Evolutionary conservation across 352 stramenopile genomes (phyloP).

Genomic region (Pythium guiyangense): DNA sequence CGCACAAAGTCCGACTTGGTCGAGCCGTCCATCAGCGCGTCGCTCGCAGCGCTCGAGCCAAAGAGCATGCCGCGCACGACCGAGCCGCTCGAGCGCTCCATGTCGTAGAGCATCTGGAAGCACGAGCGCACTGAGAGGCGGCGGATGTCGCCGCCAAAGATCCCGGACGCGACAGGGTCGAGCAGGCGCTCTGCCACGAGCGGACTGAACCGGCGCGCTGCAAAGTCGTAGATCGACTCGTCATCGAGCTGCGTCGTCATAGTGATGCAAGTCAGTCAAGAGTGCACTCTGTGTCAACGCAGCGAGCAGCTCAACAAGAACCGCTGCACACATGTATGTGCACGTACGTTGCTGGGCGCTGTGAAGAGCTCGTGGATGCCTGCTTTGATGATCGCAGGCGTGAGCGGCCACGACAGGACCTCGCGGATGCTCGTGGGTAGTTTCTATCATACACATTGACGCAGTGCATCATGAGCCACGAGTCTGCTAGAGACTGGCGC

Average conservation of each 20-base stretch:
- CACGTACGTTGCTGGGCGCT: conserved; percentile 18
- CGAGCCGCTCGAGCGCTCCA: conserved; percentile 73
- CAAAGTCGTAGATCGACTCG: conserved; percentile 84
- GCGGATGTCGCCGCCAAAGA: no score
- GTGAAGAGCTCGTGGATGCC: conserved; percentile 66
- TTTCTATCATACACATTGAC: conserved; percentile 34
- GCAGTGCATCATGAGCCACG: background rate
- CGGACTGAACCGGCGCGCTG: conserved; percentile 65
- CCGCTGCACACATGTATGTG: background rate
- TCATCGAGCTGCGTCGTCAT: conserved; percentile 42
- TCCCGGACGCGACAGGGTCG: conserved; percentile 77
- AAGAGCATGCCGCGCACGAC: conserved; percentile 76
- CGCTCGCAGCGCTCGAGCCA: conserved; percentile 17
- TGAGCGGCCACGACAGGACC: conserved; percentile 59
- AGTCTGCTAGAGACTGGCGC: no score
- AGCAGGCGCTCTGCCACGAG: conserved; percentile 73
- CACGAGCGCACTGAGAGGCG: no score
- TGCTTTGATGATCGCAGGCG: conserved; percentile 42
- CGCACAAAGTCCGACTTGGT: conserved; percentile 71
- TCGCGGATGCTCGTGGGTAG: conserved; percentile 50
- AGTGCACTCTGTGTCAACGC: background rate
- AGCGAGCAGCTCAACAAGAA: background rate
- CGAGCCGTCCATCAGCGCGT: conserved; percentile 63
- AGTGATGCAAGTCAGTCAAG: no score
- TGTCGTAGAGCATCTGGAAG: conserved; percentile 72